phyloP scores from a whole-genome alignment of 2,329 filamentous ascomycete species.

The Botrytis tulipae region DNA sequence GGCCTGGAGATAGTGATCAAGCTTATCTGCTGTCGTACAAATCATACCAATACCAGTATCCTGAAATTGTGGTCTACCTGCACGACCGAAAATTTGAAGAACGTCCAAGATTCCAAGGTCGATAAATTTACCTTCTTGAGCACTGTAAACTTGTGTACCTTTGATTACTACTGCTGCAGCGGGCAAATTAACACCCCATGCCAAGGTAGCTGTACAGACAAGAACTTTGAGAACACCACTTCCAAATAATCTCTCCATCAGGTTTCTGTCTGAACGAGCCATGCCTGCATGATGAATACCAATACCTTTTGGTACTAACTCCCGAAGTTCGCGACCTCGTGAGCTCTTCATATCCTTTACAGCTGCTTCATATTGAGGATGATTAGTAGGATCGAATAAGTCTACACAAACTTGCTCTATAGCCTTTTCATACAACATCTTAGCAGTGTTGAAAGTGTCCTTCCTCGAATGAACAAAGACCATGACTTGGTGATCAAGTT shows the following conservation, averaged over 20 bases:
- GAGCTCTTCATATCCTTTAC: slow-evolving; percentile 82
- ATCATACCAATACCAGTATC: slow-evolving; percentile 98
- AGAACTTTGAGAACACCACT: slow-evolving; percentile 95
- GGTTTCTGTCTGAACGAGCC: slow-evolving; percentile 87
- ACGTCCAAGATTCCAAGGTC: slow-evolving; percentile 96
- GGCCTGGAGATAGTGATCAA: slow-evolving; percentile 85
- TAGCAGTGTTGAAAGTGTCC: slow-evolving; percentile 86
- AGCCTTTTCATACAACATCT: slow-evolving; percentile 82
- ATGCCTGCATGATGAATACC: slow-evolving; percentile 97
- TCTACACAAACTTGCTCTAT: slow-evolving; percentile 75
- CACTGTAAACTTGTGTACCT: slow-evolving; percentile 68
- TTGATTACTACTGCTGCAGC: slow-evolving; percentile 98
- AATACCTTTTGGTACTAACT: slow-evolving; percentile 85
- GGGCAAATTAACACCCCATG: slow-evolving; percentile 98
- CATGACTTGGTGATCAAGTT: slow-evolving; percentile 94
- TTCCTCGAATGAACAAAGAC: slow-evolving; percentile 97
- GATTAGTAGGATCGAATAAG: slow-evolving; percentile 76
- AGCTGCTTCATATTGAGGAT: slow-evolving; percentile 78
- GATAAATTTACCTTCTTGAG: slow-evolving; percentile 93
- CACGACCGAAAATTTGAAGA: slow-evolving; percentile 96
- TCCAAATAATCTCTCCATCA: slow-evolving; percentile 90
- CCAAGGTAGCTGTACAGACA: slow-evolving; percentile 95
- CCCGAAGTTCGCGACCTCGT: slow-evolving; percentile 81
- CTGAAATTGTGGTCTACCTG: slow-evolving; percentile 94
- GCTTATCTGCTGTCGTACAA: slow-evolving; percentile 90